Conservation (phyloP, 441 rosid species). For the Biscutella laevigata region DNA sequence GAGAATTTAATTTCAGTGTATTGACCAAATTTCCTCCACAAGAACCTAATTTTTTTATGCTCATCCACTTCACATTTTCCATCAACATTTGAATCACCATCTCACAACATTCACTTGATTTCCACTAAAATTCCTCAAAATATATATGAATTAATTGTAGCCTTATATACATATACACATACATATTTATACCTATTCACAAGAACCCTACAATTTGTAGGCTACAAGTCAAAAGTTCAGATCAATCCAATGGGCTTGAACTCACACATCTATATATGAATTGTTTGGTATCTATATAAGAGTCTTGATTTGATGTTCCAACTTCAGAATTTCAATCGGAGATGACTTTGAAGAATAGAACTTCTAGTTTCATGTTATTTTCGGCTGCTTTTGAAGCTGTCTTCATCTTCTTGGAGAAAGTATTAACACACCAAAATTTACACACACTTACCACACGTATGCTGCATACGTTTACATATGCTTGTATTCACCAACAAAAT, state of each 20-base stretch:
- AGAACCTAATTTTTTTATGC: constrained; percentile 31
- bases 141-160: background rate
- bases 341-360: constrained; percentile 20
- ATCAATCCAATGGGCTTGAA: constrained; percentile 20
- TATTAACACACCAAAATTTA: background rate
- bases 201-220: constrained; percentile 16
- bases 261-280: constrained; percentile 14
- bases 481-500: constrained; percentile 2
- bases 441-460: background rate
- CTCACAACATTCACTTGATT: constrained; percentile 25
- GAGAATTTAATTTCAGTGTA: constrained; percentile 26
- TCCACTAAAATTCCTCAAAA: constrained; percentile 16
- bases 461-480: background rate
- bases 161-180: background rate
- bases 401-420: constrained; percentile 6
- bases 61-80: constrained; percentile 32
- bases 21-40: constrained; percentile 43
- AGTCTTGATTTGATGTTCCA: constrained; percentile 9
- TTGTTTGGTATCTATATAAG: constrained; percentile 6
- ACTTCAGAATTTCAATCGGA: constrained; percentile 24
- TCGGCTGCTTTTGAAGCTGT: constrained; percentile 14
- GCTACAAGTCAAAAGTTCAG: constrained; percentile 17
- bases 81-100: constrained; percentile 26
- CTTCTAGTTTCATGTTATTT: constrained; percentile 18
- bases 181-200: background rate